These are phyloP conservation scores for Aspergillus intermedius DNA, from an alignment of 2,329 filamentous ascomycete genomes.

Conservation along the genomic window DNA sequence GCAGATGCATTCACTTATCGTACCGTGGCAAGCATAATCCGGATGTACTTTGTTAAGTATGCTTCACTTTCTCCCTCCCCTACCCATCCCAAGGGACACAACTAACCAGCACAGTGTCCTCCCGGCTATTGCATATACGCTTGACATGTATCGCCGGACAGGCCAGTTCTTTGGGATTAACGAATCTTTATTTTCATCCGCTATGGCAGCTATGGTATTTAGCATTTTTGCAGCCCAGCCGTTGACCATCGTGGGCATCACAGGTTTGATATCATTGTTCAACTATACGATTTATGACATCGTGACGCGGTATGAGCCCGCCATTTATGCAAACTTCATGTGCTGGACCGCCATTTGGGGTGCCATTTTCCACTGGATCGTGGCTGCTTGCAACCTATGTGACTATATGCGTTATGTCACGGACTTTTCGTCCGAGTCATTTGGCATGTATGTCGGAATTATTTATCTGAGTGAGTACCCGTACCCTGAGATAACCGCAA, in stretches of 20 bases:
- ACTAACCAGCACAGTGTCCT: constrained; percentile 36
- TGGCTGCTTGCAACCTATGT: constrained; percentile 47
- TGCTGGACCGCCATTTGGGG: constrained; percentile 54
- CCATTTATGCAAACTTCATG: constrained; percentile 50
- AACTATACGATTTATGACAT: constrained; percentile 58
- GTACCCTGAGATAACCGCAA: constrained; percentile 8
- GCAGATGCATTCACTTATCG: constrained; percentile 51
- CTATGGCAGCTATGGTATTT: constrained; percentile 51
- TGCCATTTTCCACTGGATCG: constrained; percentile 52
- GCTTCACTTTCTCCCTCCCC: not conserved
- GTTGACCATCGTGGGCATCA: constrained; percentile 53
- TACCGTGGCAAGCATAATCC: constrained; percentile 49
- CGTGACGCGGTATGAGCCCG: constrained; percentile 42
- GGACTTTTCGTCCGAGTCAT: constrained; percentile 50
- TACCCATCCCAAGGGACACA: not conserved
- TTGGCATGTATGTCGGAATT: constrained; percentile 51
- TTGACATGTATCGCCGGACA: constrained; percentile 54
- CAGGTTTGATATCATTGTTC: constrained; percentile 50
- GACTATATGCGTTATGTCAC: constrained; percentile 56
- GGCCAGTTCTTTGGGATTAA: constrained; percentile 52
- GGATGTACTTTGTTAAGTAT: constrained; percentile 52
- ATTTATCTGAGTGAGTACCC: constrained; percentile 45
- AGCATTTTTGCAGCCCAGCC: constrained; percentile 48
- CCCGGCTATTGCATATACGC: constrained; percentile 52
- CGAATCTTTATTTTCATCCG: constrained; percentile 50